phyloP scores from a whole-genome alignment of 2,329 filamentous ascomycete species.

The Hypoxylon sp. region DNA sequence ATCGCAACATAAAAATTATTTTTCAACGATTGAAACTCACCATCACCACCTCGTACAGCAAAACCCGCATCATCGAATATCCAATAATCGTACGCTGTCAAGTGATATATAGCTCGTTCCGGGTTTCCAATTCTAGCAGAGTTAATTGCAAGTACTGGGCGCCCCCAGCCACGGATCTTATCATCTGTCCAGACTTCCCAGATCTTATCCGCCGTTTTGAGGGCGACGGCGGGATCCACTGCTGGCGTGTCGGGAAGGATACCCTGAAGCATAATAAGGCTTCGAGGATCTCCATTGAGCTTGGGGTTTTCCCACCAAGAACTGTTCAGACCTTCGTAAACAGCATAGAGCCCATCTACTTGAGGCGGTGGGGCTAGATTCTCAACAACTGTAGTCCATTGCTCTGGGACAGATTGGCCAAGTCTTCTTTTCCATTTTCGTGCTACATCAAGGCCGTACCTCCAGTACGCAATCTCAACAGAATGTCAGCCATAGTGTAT shows the following conservation, averaged over 20 bases:
- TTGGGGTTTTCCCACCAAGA: constrained; percentile 60
- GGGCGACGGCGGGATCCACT: constrained; percentile 57
- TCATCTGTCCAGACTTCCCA: constrained; percentile 60
- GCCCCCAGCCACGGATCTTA: constrained; percentile 63
- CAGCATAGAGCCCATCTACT: constrained; percentile 59
- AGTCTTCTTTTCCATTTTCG: constrained; percentile 61
- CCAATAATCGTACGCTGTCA: constrained; percentile 62
- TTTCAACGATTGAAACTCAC: constrained; percentile 14
- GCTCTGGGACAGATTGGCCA: constrained; percentile 55
- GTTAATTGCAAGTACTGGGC: constrained; percentile 64
- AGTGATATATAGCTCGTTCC: constrained; percentile 59
- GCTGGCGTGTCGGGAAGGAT: constrained; percentile 59
- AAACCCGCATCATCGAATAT: constrained; percentile 58
- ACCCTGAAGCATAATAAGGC: constrained; percentile 62
- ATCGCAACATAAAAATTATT: not conserved
- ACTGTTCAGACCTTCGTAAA: constrained; percentile 63
- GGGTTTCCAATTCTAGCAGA: constrained; percentile 60
- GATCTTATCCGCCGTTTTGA: constrained; percentile 59
- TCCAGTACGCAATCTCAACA: constrained; percentile 62
- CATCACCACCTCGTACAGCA: constrained; percentile 40
- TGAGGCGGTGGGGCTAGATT: constrained; percentile 62
- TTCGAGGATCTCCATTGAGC: constrained; percentile 61
- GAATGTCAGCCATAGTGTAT: too few relatives aligned
- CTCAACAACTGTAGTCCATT: constrained; percentile 60
- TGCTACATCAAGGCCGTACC: constrained; percentile 64